Evolutionary conservation across 2,329 filamentous ascomycete species (phyloP), one percentile per base, ranked within the genome.

Genomic region (Aspergillus awamori): DNA sequence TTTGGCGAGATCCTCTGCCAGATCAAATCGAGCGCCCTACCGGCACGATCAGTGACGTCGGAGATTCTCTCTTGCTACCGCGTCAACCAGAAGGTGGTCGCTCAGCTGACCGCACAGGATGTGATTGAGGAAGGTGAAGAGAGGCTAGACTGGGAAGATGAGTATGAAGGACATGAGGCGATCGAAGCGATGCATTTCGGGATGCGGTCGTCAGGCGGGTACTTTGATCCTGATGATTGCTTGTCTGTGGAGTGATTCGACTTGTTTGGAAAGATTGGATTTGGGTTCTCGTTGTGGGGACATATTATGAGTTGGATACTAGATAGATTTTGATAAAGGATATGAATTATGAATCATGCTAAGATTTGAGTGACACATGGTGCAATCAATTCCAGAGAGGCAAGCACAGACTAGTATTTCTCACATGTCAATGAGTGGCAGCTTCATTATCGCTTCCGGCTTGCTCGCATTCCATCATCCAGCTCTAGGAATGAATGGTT

Each of bases 1-100:
- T 74, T 75, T 41, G 73, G 74, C 0, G 75, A 77, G 30, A 60
- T 59, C 6, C 63, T 77, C 3, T 77, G 75, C 43, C 66, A 71
- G 33, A 70, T 76, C 13, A 77, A 77, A 57, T 65, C 70, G 1
- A 67, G 61, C 7, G 65, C 53, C 7, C 30, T 64, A 7, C 63
- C 72, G 5, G 69, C 69, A 2, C 69, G 74, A 8, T 62, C 62
- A 2, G 66, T 76, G 15, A 65, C 64, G 2, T 67, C 73, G 54
- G 68, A 70, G 6, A 62, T 75, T 3, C 53, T 75, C 6, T 65
- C 69, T 11, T 72, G 68, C 57, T 74, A 73, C 48, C 69, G 68
- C n/a, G 66, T 76, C 13, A 76, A 72, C 53, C 70, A 69, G 60
- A 76, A 72, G 61, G 65, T 64, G 48, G 67, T 74, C 10, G 59